Evolutionary conservation across 805 yeast species (phyloP), one percentile per base, ranked within the genome.

Genomic region (Nakazawaea peltata): DNA sequence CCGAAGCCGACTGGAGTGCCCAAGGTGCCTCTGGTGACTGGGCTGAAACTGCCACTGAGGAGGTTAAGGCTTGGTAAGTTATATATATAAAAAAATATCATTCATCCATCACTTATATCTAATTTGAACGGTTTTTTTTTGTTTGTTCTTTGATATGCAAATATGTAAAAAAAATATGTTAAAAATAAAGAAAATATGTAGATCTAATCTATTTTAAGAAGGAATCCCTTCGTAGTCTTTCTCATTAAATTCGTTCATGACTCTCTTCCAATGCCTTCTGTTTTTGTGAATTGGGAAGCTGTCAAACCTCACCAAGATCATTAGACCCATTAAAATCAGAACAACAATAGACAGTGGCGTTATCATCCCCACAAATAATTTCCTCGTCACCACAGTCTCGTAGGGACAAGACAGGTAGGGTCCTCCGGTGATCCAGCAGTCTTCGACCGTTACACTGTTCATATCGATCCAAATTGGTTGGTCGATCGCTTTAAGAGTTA

Each of bases 371-470:
- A 73, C 71, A 43, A 84, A 78, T 33, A 71, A 72, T 34, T 74
- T 63, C 22, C 62, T 60, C 4, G 78, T 63, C 8, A 75, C 65
- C 1, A 69, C 67, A 30, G 61, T 62, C 38, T 71, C 73, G 51
- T 87, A 87, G 0, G 97, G 96, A 51, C 97, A 88, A 22, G 59
- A 50, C 0, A 90, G 79, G 41, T 72, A 65, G 0, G 85, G 74
- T 0, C 95, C 95, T 1, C 95, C 95, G 10, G 71, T 55, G 4
- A 87, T 87, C 88, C 92, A 90, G 50, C 97, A 88, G 36, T 75
- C 71, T 3, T 68, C 57, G 15, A 77, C 75, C 1, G 84, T 71
- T 16, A 90, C 66, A 13, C 88, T 84, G 51, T 90, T 88, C 43
- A 86, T 46, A 56, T 85, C 86, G 3, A 86, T 71, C 97, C 97